Evolutionary conservation across 2,329 filamentous ascomycete species (phyloP).

Genomic region (Penicillium sp.): DNA sequence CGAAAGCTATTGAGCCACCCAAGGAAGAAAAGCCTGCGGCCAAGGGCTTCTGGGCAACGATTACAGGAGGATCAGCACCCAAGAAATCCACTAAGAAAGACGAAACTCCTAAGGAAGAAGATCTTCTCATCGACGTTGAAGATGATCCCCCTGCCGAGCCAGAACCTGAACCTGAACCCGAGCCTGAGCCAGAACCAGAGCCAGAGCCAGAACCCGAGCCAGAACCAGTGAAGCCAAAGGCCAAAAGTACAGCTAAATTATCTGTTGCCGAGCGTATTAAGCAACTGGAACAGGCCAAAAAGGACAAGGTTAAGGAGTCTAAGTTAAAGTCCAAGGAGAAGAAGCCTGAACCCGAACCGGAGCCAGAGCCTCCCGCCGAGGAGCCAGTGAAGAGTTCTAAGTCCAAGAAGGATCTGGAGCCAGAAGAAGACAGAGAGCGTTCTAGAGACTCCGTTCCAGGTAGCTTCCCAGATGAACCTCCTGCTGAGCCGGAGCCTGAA

Average conservation of each 20-base stretch:
- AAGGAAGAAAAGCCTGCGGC: constrained; percentile 41
- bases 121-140: constrained; percentile 40
- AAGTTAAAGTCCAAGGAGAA: constrained; percentile 34
- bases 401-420: constrained; percentile 26
- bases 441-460: constrained; percentile 53
- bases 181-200: constrained; percentile 18
- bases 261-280: constrained; percentile 58
- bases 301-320: constrained; percentile 42
- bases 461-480: constrained; percentile 54
- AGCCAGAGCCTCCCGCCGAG: constrained; percentile 32
- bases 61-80: constrained; percentile 39
- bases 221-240: constrained; percentile 44
- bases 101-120: constrained; percentile 24
- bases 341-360: constrained; percentile 25
- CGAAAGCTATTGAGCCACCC: constrained; percentile 18
- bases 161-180: constrained; percentile 41
- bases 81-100: constrained; percentile 50
- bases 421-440: constrained; percentile 36
- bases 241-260: constrained; percentile 39
- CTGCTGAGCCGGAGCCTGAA: constrained; percentile 23
- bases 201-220: constrained; percentile 38
- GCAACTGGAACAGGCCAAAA: constrained; percentile 43
- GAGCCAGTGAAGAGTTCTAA: constrained; percentile 32
- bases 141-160: constrained; percentile 33
- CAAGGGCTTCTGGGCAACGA: constrained; percentile 47